Percentiles rank a stretch among this genome's conserved stretches.
phyloP scores from a whole-genome alignment of 2,329 filamentous ascomycete species.

The Ceratocystis harringtonii region DNA sequence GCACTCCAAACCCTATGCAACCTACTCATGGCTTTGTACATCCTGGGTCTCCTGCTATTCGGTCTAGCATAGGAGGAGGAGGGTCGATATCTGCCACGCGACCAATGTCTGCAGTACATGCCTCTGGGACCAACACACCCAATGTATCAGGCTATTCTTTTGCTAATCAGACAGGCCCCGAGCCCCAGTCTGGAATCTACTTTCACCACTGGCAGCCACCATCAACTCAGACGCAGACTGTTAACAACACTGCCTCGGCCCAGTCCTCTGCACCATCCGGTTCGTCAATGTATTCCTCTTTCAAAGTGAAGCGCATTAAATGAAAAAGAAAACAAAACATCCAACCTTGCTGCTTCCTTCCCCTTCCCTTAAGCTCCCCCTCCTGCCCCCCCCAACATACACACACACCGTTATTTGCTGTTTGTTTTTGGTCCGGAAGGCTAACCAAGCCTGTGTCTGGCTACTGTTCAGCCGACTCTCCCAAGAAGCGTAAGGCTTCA shows the following conservation, averaged over 20 bases:
- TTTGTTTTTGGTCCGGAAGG: constrained; percentile 19
- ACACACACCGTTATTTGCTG: neutral
- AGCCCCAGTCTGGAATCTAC: constrained; percentile 50
- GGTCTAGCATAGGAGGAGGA: neutral
- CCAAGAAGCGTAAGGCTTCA: constrained; percentile 70
- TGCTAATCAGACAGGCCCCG: constrained; percentile 41
- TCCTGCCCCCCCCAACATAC: neutral
- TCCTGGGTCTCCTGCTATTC: constrained; percentile 13
- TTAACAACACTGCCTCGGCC: constrained; percentile 30
- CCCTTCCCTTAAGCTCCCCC: neutral
- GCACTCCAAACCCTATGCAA: constrained; percentile 15
- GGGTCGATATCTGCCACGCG: constrained; percentile 18
- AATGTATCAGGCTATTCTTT: constrained; percentile 9
- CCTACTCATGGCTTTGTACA: constrained; percentile 9
- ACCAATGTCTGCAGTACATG: constrained; percentile 27
- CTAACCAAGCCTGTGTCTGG: constrained; percentile 24
- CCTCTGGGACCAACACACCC: constrained; percentile 11
- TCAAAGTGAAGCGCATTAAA: constrained; percentile 26
- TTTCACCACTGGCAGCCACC: constrained; percentile 92
- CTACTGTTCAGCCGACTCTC: constrained; percentile 51
- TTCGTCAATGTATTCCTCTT: constrained; percentile 34
- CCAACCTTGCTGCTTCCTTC: neutral
- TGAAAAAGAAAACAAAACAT: constrained; percentile 5
- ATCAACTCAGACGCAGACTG: constrained; percentile 26
- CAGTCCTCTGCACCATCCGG: constrained; percentile 61